phyloP scores from a whole-genome alignment of 208 protist species.

The Leishmania martiniquensis region DNA sequence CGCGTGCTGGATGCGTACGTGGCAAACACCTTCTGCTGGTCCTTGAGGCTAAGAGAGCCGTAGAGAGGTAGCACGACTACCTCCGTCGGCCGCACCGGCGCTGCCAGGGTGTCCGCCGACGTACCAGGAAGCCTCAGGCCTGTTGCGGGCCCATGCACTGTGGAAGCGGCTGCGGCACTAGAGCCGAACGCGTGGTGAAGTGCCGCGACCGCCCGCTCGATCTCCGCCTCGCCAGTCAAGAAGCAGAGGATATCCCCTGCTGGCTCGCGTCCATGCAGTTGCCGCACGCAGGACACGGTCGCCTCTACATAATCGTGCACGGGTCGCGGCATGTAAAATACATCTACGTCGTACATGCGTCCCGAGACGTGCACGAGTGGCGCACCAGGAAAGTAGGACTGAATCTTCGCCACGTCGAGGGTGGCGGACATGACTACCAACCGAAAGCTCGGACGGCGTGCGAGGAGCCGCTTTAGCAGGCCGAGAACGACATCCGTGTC shows the following conservation, averaged over 20 bases:
- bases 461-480: conserved; percentile 93
- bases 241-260: conserved; percentile 90
- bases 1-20: conserved; percentile 42
- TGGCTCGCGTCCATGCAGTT: conserved; percentile 74
- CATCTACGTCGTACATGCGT: conserved; percentile 92
- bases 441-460: conserved; percentile 70
- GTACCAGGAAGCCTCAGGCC: neutral
- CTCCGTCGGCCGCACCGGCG: conserved; percentile 22
- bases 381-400: conserved; percentile 96
- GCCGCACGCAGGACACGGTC: conserved; percentile 60
- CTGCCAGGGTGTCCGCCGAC: neutral
- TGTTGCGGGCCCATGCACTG: neutral
- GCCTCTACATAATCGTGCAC: conserved; percentile 95
- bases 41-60: conserved; percentile 67
- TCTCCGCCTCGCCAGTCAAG: conserved; percentile 89
- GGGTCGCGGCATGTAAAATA: conserved; percentile 77
- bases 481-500: conserved; percentile 99
- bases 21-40: conserved; percentile 84
- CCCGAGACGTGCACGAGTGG: conserved; percentile 97
- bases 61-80: conserved; percentile 83
- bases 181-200: conserved; percentile 33
- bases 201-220: conserved; percentile 60
- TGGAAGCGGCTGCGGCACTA: neutral
- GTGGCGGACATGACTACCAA: conserved; percentile 98
- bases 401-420: conserved; percentile 97